phyloP scores from a whole-genome alignment of 2,329 filamentous ascomycete genomes.

The Sporothrix pallida region DNA sequence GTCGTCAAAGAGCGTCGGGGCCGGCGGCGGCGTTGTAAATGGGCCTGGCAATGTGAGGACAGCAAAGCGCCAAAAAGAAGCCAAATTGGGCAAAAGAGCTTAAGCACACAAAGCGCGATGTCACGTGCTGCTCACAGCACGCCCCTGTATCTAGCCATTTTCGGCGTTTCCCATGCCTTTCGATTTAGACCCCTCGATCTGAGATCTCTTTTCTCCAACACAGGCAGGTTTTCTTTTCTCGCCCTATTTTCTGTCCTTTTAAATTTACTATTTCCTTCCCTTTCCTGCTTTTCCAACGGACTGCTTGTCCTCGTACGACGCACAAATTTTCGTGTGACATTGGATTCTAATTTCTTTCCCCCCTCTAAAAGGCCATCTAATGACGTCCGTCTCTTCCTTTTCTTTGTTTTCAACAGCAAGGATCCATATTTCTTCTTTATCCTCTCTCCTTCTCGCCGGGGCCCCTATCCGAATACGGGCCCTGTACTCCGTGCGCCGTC shows the following conservation, averaged over 20 bases:
- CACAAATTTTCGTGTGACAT: neutral
- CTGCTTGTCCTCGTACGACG: neutral
- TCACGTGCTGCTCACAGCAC: slow-evolving; percentile 11
- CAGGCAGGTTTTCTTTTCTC: neutral
- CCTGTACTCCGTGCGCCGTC: slow-evolving; percentile 10
- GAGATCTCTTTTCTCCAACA: neutral
- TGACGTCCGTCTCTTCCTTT: slow-evolving; percentile 5
- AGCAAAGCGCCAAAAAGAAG: slow-evolving; percentile 1
- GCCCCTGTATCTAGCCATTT: slow-evolving; percentile 18
- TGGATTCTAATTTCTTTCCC: neutral
- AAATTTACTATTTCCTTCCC: no score
- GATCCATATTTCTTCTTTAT: slow-evolving; percentile 18
- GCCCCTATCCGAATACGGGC: neutral
- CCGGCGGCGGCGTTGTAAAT: neutral
- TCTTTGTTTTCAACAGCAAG: slow-evolving; percentile 12
- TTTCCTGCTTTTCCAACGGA: neutral
- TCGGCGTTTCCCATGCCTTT: neutral
- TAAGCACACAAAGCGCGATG: slow-evolving; percentile 14
- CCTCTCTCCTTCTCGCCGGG: neutral
- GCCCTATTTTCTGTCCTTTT: neutral
- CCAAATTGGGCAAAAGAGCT: slow-evolving; percentile 2
- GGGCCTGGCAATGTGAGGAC: neutral
- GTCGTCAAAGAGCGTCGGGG: slow-evolving; percentile 14
- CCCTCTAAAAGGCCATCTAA: neutral
- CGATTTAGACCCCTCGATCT: neutral